Conservation (phyloP, 192 early-diverging fungal species). For the Backusella australiensis region DNA sequence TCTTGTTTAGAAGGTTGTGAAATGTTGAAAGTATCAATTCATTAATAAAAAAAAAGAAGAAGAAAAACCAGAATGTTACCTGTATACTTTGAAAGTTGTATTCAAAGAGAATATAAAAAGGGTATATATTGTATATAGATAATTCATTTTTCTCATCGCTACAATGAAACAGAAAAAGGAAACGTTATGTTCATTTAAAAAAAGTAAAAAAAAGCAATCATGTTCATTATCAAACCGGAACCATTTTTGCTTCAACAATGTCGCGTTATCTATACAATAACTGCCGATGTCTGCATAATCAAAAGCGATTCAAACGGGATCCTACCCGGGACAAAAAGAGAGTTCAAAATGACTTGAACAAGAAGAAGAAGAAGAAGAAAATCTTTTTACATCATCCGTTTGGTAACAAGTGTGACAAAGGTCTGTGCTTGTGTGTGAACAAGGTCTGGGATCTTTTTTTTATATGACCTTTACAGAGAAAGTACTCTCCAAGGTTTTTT, state of each 20-base stretch:
- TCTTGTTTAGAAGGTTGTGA: no score
- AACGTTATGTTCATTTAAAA: neutral
- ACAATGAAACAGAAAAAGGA: neutral
- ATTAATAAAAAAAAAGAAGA: no score
- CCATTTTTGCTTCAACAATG: neutral
- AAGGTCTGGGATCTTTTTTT: neutral
- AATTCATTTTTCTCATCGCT: neutral
- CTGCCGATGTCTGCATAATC: neutral
- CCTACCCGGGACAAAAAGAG: neutral
- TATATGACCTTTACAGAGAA: neutral
- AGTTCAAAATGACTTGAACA: neutral
- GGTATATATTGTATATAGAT: neutral
- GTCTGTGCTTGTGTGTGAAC: constrained; percentile 4
- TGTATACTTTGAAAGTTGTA: neutral
- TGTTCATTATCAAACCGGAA: neutral
- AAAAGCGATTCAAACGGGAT: neutral
- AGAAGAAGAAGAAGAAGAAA: neutral
- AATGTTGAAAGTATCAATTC: no score
- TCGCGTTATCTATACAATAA: neutral
- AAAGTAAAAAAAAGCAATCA: neutral
- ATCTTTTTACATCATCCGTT: neutral
- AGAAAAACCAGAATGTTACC: neutral
- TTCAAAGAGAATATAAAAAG: neutral
- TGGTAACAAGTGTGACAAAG: constrained; percentile 1
- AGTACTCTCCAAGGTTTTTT: neutral